Percentiles rank a stretch among this genome's conserved stretches.
Conservation (phyloP, 495 filamentous ascomycete genomes). For the Aspergillus haitiensis region DNA sequence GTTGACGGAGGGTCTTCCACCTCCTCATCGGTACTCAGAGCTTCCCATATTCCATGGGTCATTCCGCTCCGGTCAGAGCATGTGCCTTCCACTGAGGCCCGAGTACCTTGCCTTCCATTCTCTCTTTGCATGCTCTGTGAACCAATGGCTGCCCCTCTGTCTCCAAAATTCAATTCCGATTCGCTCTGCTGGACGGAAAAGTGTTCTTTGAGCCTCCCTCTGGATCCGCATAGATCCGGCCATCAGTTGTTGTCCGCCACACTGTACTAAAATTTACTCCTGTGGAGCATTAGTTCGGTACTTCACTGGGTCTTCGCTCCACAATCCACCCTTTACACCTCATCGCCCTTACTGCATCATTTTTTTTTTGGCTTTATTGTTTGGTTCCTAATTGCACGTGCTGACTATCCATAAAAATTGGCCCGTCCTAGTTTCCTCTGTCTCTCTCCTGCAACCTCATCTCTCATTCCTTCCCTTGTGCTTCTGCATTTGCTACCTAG, state of each 20-base stretch:
- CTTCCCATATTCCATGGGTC: neutral
- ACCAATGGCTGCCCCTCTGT: neutral
- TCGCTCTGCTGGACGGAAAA: neutral
- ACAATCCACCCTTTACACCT: conserved; percentile 7
- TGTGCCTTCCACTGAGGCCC: too few species aligned
- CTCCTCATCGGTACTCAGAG: neutral
- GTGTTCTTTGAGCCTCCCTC: conserved; percentile 3
- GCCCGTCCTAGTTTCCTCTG: neutral
- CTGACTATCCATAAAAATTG: conserved; percentile 12
- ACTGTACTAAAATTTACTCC: conserved; percentile 10
- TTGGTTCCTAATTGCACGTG: conserved; percentile 19
- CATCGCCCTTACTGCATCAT: conserved; percentile 12
- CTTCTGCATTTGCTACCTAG: neutral
- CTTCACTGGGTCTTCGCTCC: conserved; percentile 11
- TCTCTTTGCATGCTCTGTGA: neutral
- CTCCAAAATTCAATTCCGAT: neutral
- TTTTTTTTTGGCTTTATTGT: conserved; percentile 14
- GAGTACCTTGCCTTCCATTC: neutral
- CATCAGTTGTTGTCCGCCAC: neutral
- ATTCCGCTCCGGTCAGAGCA: neutral
- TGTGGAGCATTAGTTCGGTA: neutral
- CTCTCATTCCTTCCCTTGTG: conserved; percentile 1
- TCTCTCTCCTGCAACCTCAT: neutral
- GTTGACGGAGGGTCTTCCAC: neutral
- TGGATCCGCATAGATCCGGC: conserved; percentile 2